Base-by-base conservation (phyloP, 2,329 filamentous ascomycete genomes). In the Talaromyces albobiverticillius region DNA sequence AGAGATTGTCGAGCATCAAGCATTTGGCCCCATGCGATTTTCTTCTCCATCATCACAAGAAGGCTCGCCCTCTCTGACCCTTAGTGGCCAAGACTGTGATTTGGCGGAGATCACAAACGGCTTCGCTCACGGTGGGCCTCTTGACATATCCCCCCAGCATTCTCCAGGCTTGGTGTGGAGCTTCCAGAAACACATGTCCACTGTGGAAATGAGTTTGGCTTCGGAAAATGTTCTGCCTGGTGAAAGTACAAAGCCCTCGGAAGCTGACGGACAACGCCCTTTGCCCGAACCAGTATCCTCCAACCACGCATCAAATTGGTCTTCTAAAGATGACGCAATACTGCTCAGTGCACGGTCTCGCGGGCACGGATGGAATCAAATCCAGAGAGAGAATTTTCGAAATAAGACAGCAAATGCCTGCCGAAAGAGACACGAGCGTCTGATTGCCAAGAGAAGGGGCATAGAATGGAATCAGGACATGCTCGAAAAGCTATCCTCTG, bases 381-480 rank as follows among this genome's bases (percentile, higher is more conserved):
- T 95, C 66, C 86, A 90, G 63, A 79, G 79, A 57, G 82, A 80
- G 58, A 84, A 90, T 72, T 95, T 95, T 68, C 87, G 86, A 1
- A 79, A 74, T 68, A 95, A 95, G 76, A 80, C 80, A 11, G 73
- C 87, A 55, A 94, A 94, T 68, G 91, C 91, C 16, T 95, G 90
- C 73, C 88, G 90, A 60, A 95, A 95, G 75, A 84, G 90, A 53
- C 90, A 95, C 64, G 90, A 95, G 73, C 82, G 90, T 38, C 76
- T 95, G 60, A 86, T 93, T 79, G 88, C 93, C 73, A 84, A 86
- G 60, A 59, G 68, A 54, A 84, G 85, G 55, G 82, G 85, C 46
- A 86, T 90, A 62, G 87, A 92, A 64, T 94, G 89, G 86, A 88
- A 93, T 63, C 82, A 82, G 18, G 78, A 85, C 61, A 89, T 89